A percentile compares a stretch with the other conserved stretches of the same genome.
These are phyloP conservation scores for Gaertneriomyces sp. DNA, from an alignment of 192 early-diverging fungal species.

Conservation along the genomic window DNA sequence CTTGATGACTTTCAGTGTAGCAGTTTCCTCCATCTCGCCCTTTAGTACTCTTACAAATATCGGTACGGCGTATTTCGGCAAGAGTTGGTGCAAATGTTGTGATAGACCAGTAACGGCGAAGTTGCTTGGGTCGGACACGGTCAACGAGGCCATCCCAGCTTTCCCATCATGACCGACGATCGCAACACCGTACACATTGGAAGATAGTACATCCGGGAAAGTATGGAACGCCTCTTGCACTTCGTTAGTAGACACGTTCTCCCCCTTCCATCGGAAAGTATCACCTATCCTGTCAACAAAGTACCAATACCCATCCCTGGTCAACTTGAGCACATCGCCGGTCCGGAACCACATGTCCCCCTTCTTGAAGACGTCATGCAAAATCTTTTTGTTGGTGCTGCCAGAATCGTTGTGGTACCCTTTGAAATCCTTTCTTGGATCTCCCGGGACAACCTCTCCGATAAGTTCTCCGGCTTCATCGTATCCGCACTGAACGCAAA, in stretches of 20 bases:
- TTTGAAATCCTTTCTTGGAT: slow-evolving; percentile 29
- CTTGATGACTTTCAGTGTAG: no score
- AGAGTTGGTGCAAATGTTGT: slow-evolving; percentile 23
- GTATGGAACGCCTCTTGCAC: slow-evolving; percentile 52
- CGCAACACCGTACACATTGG: slow-evolving; percentile 62
- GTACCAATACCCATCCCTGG: slow-evolving; percentile 41
- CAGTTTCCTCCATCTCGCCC: no score
- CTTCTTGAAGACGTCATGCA: slow-evolving; percentile 51
- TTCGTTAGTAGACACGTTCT: slow-evolving; percentile 53
- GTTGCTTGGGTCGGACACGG: slow-evolving; percentile 34
- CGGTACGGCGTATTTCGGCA: slow-evolving; percentile 66
- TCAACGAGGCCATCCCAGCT: slow-evolving; percentile 67
- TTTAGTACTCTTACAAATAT: slow-evolving; percentile 52
- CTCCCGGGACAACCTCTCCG: slow-evolving; percentile 34
- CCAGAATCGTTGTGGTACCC: slow-evolving; percentile 36
- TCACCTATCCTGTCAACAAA: no score
- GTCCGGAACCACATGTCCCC: slow-evolving; percentile 60
- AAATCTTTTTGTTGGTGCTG: slow-evolving; percentile 33
- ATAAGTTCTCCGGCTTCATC: slow-evolving; percentile 61
- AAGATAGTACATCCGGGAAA: slow-evolving; percentile 51
- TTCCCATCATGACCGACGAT: slow-evolving; percentile 57
- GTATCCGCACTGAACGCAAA: slow-evolving; percentile 38
- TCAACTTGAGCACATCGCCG: slow-evolving; percentile 57
- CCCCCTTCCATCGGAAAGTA: slow-evolving; percentile 44
- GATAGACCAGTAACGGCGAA: slow-evolving; percentile 43